phyloP scores from a whole-genome alignment of 306 rosid genomes.

The Carpinus viminea region DNA sequence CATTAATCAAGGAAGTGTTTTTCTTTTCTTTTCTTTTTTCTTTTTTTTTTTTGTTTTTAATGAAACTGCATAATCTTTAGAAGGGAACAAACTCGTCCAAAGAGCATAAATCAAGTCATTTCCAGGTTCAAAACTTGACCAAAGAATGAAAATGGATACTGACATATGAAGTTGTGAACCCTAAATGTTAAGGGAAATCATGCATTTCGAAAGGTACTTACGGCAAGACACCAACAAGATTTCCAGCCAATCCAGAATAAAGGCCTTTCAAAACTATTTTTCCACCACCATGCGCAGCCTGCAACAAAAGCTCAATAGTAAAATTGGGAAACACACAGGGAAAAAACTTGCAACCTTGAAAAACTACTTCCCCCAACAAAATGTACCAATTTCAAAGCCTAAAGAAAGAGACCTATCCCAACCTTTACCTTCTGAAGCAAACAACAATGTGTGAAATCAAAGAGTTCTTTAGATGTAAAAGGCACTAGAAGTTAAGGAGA shows the following conservation, averaged over 20 bases:
- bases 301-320: constrained; percentile 20
- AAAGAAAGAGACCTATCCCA: neutral
- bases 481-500: neutral
- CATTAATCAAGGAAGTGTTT: neutral
- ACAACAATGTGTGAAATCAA: neutral
- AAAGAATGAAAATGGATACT: constrained; percentile 15
- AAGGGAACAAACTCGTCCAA: neutral
- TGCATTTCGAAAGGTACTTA: constrained; percentile 50
- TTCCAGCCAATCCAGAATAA: constrained; percentile 95
- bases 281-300: constrained; percentile 94
- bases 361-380: neutral
- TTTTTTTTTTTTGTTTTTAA: neutral
- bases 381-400: neutral
- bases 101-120: neutral
- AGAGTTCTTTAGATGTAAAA: neutral
- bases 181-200: constrained; percentile 25
- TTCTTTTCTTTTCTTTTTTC: neutral
- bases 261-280: constrained; percentile 77
- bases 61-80: neutral
- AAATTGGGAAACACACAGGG: constrained; percentile 9
- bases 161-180: neutral
- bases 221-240: constrained; percentile 96
- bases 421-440: neutral
- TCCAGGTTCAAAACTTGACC: constrained; percentile 1
- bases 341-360: neutral